Conservation (phyloP, 192 early-diverging fungal species). For the Gigaspora rosea region DNA sequence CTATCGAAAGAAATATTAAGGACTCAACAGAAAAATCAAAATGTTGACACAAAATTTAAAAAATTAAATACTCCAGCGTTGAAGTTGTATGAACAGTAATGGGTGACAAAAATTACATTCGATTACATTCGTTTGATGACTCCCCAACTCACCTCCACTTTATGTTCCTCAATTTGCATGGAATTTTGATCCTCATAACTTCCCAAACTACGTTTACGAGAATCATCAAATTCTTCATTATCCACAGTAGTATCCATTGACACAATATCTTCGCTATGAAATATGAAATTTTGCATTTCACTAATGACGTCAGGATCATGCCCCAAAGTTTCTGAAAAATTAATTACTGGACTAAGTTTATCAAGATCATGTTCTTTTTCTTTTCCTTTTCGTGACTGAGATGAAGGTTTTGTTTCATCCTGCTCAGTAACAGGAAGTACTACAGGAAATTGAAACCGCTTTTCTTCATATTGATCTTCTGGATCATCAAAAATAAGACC, state of each 20-base stretch:
- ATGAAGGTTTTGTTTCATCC: background rate
- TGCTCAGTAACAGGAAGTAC: background rate
- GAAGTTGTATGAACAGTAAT: no score
- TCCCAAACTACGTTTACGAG: background rate
- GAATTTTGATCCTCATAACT: background rate
- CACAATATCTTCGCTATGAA: background rate
- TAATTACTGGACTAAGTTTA: background rate
- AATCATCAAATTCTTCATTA: background rate
- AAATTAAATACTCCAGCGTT: no score
- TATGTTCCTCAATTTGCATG: background rate
- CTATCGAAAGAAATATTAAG: no score
- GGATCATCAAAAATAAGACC: slow-evolving; percentile 73
- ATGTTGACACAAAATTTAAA: no score
- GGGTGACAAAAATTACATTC: no score
- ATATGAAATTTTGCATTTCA: background rate
- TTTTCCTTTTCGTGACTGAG: background rate
- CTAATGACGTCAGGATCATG: slow-evolving; percentile 35
- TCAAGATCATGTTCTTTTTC: background rate
- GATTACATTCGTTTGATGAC: no score
- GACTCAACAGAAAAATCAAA: no score
- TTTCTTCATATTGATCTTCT: slow-evolving; percentile 51
- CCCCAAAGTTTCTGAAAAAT: slow-evolving; percentile 40
- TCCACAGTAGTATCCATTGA: background rate
- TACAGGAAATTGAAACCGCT: slow-evolving; percentile 7
- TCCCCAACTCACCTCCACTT: background rate